phyloP scores from a whole-genome alignment of 225 moss, liverwort and hornwort genomes.

The Polytrichum commune region DNA sequence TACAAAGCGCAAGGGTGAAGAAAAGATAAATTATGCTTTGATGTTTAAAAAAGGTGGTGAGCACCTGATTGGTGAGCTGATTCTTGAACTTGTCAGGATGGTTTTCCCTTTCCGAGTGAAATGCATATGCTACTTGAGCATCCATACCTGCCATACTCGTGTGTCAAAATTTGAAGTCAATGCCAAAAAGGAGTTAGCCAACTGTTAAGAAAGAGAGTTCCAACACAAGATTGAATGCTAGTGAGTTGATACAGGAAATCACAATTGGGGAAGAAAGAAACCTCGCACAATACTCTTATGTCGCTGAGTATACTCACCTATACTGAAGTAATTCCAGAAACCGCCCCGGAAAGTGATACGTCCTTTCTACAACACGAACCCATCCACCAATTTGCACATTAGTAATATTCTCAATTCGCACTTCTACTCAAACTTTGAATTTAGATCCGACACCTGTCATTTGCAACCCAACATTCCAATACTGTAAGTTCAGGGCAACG shows the following conservation, averaged over 20 bases:
- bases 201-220: too few species aligned
- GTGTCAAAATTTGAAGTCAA: background rate
- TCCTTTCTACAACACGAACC: conserved; percentile 45
- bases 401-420: background rate
- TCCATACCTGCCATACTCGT: conserved; percentile 67
- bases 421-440: background rate
- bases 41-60: background rate
- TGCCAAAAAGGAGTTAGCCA: too few species aligned
- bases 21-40: background rate
- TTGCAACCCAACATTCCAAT: too few species aligned
- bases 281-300: background rate
- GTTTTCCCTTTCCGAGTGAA: conserved; percentile 51
- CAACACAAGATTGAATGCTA: too few species aligned
- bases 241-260: too few species aligned
- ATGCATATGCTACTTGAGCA: conserved; percentile 73
- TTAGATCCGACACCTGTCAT: too few species aligned
- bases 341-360: conserved; percentile 79
- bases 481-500: too few species aligned
- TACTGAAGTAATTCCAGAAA: conserved; percentile 95
- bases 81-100: conserved; percentile 85
- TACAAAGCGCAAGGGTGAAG: background rate
- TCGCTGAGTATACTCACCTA: conserved; percentile 43
- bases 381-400: background rate
- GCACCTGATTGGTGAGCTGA: conserved; percentile 80
- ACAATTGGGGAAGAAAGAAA: background rate